phyloP scores from a whole-genome alignment of 2,329 filamentous ascomycete species.

The Clonostachys byssicola region DNA sequence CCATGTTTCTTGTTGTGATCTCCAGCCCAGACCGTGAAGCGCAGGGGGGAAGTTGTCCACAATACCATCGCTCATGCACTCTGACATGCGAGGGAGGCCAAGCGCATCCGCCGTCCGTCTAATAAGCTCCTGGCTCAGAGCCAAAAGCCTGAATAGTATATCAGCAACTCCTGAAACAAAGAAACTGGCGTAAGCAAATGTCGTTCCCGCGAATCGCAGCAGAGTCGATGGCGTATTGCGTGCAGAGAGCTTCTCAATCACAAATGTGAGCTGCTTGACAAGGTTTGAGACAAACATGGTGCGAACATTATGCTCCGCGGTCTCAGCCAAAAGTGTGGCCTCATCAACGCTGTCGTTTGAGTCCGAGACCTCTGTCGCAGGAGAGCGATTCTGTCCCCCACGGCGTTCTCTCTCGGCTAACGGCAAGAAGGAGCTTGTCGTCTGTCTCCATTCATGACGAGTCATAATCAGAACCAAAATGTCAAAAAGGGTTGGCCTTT shows the following conservation, averaged over 20 bases:
- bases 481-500: conserved; percentile 76
- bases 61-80: conserved; percentile 59
- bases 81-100: conserved; percentile 52
- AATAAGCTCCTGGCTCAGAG: conserved; percentile 62
- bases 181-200: conserved; percentile 89
- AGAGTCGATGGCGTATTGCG: conserved; percentile 62
- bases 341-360: conserved; percentile 68
- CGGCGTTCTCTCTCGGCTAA: conserved; percentile 49
- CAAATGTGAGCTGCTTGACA: conserved; percentile 76
- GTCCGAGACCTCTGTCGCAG: conserved; percentile 41
- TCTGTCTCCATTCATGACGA: conserved; percentile 79
- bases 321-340: conserved; percentile 48
- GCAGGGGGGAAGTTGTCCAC: conserved; percentile 64
- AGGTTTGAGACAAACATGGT: conserved; percentile 84
- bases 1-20: conserved; percentile 41
- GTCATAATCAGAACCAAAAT: conserved; percentile 80
- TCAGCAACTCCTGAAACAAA: conserved; percentile 86
- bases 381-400: conserved; percentile 33
- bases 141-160: conserved; percentile 79
- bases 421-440: conserved; percentile 63
- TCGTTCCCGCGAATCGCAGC: conserved; percentile 85
- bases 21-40: conserved; percentile 55
- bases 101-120: conserved; percentile 69
- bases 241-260: conserved; percentile 85
- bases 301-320: conserved; percentile 82